These are phyloP conservation scores for Neophaeococcomyces mojaviensis DNA, from an alignment of 2,329 filamentous ascomycete species.

Conservation along the genomic window DNA sequence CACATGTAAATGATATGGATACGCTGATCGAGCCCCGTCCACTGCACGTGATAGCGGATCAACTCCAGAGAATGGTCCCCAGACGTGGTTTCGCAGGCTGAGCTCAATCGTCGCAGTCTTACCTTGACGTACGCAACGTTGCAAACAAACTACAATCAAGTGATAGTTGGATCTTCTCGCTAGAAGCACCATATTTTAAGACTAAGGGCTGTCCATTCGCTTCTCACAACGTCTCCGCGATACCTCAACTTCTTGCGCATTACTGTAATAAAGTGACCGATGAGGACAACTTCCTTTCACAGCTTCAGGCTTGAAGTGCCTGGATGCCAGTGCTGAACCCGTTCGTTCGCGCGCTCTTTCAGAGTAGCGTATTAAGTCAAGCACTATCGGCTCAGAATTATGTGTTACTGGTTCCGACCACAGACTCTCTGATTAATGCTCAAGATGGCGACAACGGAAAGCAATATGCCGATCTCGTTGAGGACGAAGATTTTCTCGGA, in stretches of 20 bases:
- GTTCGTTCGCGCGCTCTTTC: slow-evolving; percentile 97
- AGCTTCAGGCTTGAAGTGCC: slow-evolving; percentile 25
- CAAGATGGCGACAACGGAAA: slow-evolving; percentile 80
- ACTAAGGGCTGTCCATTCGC: too few relatives aligned
- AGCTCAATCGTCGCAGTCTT: too few relatives aligned
- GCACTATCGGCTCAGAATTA: slow-evolving; percentile 87
- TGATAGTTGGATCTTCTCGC: too few relatives aligned
- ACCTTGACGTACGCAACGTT: too few relatives aligned
- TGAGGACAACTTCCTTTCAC: not conserved
- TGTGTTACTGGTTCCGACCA: slow-evolving; percentile 86
- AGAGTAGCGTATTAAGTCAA: slow-evolving; percentile 84
- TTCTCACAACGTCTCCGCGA: not conserved
- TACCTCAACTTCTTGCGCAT: not conserved
- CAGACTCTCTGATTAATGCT: slow-evolving; percentile 79
- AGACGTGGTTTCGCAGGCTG: too few relatives aligned
- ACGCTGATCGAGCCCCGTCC: too few relatives aligned
- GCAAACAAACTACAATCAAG: too few relatives aligned
- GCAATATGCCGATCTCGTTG: slow-evolving; percentile 69
- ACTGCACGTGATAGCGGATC: too few relatives aligned
- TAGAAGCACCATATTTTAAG: too few relatives aligned
- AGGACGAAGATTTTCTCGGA: slow-evolving; percentile 86
- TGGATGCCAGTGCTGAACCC: slow-evolving; percentile 99
- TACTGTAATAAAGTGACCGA: not conserved
- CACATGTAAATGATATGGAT: too few relatives aligned
- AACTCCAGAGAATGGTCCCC: too few relatives aligned